phyloP scores from a whole-genome alignment of 2,329 filamentous ascomycete genomes.

The Aureobasidium uvarum region DNA sequence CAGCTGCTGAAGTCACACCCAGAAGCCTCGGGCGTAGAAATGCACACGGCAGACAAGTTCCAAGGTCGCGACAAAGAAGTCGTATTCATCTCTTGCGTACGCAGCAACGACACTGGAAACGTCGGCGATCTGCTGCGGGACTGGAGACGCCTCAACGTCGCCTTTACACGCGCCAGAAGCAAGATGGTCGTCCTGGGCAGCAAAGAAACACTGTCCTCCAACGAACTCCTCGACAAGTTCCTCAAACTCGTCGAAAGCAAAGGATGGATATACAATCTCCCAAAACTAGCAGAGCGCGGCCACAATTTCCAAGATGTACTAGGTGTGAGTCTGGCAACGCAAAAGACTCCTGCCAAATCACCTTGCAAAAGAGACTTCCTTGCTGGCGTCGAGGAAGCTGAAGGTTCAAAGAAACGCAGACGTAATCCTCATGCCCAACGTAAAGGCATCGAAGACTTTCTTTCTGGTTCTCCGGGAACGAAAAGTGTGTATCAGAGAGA shows the following conservation, averaged over 20 bases:
- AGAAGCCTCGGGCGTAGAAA: constrained; percentile 66
- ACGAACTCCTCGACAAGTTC: constrained; percentile 75
- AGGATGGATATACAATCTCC: constrained; percentile 61
- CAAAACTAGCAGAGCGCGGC: background rate
- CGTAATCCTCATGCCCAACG: constrained; percentile 19
- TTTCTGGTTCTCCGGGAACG: background rate
- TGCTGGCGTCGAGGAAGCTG: background rate
- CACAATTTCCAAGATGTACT: constrained; percentile 14
- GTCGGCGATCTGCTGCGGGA: constrained; percentile 93
- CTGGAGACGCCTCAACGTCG: constrained; percentile 92
- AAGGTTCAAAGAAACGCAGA: background rate
- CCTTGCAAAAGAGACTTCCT: background rate
- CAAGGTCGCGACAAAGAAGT: constrained; percentile 96
- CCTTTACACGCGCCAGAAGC: constrained; percentile 86
- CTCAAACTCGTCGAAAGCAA: constrained; percentile 72
- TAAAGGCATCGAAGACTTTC: constrained; percentile 15
- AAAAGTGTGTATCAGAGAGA: background rate
- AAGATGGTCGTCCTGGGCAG: constrained; percentile 90
- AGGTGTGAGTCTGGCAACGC: constrained; percentile 7
- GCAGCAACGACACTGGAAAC: constrained; percentile 74
- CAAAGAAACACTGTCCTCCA: constrained; percentile 65
- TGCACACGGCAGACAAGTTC: constrained; percentile 96
- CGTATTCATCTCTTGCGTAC: constrained; percentile 80
- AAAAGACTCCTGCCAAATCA: constrained; percentile 9
- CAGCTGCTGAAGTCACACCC: constrained; percentile 56